phyloP scores from a whole-genome alignment of 306 rosid genomes.

The Castanea crenata region DNA sequence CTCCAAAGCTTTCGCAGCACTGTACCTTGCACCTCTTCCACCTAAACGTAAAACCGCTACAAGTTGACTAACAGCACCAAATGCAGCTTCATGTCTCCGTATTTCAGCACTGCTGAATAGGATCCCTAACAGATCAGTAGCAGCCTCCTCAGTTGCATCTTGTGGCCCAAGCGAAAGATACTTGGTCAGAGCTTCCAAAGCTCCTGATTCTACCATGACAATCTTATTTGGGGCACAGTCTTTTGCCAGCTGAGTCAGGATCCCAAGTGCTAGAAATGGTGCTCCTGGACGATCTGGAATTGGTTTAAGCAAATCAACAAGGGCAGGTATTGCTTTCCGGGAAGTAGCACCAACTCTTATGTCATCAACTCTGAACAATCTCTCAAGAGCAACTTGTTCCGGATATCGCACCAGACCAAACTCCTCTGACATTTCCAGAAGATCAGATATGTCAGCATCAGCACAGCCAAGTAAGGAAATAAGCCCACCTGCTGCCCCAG shows the following conservation, averaged over 20 bases:
- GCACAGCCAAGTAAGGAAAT: conserved; percentile 96
- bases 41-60: conserved; percentile 98
- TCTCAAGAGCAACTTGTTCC: conserved; percentile 95
- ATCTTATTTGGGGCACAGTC: conserved; percentile 90
- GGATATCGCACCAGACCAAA: conserved; percentile 85
- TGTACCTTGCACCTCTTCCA: conserved; percentile 92
- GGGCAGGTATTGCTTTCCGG: conserved; percentile 93
- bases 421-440: conserved; percentile 88
- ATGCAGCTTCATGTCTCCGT: conserved; percentile 86
- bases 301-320: conserved; percentile 98
- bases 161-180: conserved; percentile 96
- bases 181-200: conserved; percentile 87
- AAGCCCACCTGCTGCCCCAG: conserved; percentile 96
- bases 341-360: conserved; percentile 94
- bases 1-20: conserved; percentile 98
- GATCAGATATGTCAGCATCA: conserved; percentile 82
- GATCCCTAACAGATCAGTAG: conserved; percentile 88
- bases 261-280: conserved; percentile 88
- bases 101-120: conserved; percentile 95
- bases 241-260: conserved; percentile 80
- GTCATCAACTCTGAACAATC: conserved; percentile 95
- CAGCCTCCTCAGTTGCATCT: conserved; percentile 98
- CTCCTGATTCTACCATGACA: conserved; percentile 97
- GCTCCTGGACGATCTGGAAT: conserved; percentile 99
- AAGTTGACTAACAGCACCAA: conserved; percentile 95